Evolutionary conservation across 2,329 filamentous ascomycete genomes (phyloP).

Genomic region (Pseudogymnoascus sp.): DNA sequence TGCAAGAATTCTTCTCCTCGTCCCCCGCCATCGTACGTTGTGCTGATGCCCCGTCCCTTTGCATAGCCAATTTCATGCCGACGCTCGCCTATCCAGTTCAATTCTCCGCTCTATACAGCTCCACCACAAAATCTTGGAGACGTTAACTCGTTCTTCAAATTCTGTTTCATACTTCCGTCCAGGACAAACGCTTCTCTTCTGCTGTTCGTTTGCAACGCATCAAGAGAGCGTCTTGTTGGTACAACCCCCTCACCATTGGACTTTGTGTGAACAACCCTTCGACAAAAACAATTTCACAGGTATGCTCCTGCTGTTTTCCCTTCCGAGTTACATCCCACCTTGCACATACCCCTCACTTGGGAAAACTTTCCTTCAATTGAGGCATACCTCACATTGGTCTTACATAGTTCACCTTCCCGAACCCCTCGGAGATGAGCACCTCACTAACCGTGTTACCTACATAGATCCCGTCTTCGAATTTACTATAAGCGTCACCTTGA

Average conservation of each 20-base stretch:
- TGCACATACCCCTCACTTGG: constrained; percentile 1
- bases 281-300: background rate
- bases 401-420: background rate
- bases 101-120: constrained; percentile 22
- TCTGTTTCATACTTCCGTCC: constrained; percentile 8
- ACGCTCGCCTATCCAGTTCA: constrained; percentile 23
- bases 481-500: background rate
- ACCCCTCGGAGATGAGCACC: background rate
- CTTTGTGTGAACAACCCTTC: background rate
- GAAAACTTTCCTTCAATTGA: background rate
- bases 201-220: constrained; percentile 6
- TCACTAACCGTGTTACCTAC: constrained; percentile 4
- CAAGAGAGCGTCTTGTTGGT: constrained; percentile 1
- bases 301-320: background rate
- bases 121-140: constrained; percentile 26
- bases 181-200: constrained; percentile 5
- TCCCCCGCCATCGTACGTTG: constrained; percentile 5
- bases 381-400: background rate
- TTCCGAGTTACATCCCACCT: constrained; percentile 1
- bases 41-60: constrained; percentile 17
- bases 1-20: background rate
- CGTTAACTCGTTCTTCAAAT: constrained; percentile 32
- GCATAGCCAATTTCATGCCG: constrained; percentile 28
- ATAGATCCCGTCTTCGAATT: constrained; percentile 6
- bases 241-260: background rate